Conservation (phyloP, 2,329 filamentous ascomycete species). For the Nemania sp. region DNA sequence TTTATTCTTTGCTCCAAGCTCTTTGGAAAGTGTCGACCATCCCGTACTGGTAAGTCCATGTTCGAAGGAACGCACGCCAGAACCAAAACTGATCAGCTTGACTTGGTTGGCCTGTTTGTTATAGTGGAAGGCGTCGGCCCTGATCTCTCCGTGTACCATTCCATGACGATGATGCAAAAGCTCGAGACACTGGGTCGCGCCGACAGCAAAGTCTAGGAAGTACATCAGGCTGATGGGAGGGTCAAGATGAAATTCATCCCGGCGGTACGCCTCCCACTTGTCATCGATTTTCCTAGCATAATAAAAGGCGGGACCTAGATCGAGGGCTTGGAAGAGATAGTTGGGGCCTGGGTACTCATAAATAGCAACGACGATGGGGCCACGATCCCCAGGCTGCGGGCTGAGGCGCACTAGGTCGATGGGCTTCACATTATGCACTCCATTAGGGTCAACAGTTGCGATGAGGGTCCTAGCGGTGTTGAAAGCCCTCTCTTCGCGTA, state of each 20-base stretch:
- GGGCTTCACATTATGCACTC: conserved; percentile 77
- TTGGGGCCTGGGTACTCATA: conserved; percentile 80
- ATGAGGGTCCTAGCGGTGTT: conserved; percentile 78
- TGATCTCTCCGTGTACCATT: conserved; percentile 87
- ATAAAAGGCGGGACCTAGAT: conserved; percentile 79
- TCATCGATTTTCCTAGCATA: conserved; percentile 58
- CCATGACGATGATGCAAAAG: conserved; percentile 88
- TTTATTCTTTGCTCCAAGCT: conserved; percentile 86
- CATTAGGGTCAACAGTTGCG: conserved; percentile 71
- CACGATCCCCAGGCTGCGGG: conserved; percentile 69
- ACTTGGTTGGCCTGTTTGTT: conserved; percentile 71
- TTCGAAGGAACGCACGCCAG: conserved; percentile 85
- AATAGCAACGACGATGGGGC: conserved; percentile 75
- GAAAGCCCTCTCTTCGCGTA: conserved; percentile 85
- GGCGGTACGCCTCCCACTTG: conserved; percentile 51
- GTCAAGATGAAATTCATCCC: conserved; percentile 53
- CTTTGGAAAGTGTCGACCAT: conserved; percentile 82
- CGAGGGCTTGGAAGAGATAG: conserved; percentile 69
- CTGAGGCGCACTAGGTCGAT: conserved; percentile 78
- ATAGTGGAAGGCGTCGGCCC: conserved; percentile 90
- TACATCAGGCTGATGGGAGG: conserved; percentile 70
- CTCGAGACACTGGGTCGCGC: conserved; percentile 83
- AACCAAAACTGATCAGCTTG: conserved; percentile 83
- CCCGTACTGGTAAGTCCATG: conserved; percentile 84
- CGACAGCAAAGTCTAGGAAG: conserved; percentile 91